Evolutionary conservation across 495 filamentous ascomycete species (phyloP).

Genomic region (Aspergillus heteromorphus): DNA sequence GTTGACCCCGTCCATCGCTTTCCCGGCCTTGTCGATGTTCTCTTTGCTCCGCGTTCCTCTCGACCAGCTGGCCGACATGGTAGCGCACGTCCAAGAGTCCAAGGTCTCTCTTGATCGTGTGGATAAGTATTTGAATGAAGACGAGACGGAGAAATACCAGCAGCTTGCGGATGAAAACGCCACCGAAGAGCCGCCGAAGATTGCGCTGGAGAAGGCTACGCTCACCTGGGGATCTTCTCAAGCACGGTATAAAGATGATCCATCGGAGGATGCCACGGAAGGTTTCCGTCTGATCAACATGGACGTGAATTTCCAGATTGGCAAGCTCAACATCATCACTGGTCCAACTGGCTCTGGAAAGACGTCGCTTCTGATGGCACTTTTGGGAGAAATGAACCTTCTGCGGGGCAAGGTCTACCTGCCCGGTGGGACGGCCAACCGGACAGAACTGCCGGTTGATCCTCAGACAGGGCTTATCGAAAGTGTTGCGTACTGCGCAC

Average conservation of each 20-base stretch:
- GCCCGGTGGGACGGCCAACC: conserved; percentile 68
- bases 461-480: conserved; percentile 84
- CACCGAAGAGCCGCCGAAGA: conserved; percentile 54
- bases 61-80: conserved; percentile 97
- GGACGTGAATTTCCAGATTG: conserved; percentile 69
- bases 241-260: conserved; percentile 17
- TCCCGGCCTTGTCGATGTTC: conserved; percentile 94
- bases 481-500: conserved; percentile 92
- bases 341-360: conserved; percentile 94
- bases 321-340: conserved; percentile 82
- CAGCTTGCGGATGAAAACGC: conserved; percentile 67
- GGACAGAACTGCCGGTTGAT: conserved; percentile 76
- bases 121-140: conserved; percentile 89
- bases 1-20: conserved; percentile 88
- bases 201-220: conserved; percentile 79
- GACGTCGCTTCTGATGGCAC: conserved; percentile 89
- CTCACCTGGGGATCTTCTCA: conserved; percentile 78
- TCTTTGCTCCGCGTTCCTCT: conserved; percentile 89
- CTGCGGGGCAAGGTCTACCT: conserved; percentile 76
- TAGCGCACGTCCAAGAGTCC: conserved; percentile 96
- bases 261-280: conserved; percentile 23
- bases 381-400: conserved; percentile 94
- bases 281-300: conserved; percentile 82
- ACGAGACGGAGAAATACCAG: conserved; percentile 94
- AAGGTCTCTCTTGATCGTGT: conserved; percentile 97